Evolutionary conservation across 1,139 yeast genomes (phyloP).

Genomic region (Yamadazyma friedrichii): DNA sequence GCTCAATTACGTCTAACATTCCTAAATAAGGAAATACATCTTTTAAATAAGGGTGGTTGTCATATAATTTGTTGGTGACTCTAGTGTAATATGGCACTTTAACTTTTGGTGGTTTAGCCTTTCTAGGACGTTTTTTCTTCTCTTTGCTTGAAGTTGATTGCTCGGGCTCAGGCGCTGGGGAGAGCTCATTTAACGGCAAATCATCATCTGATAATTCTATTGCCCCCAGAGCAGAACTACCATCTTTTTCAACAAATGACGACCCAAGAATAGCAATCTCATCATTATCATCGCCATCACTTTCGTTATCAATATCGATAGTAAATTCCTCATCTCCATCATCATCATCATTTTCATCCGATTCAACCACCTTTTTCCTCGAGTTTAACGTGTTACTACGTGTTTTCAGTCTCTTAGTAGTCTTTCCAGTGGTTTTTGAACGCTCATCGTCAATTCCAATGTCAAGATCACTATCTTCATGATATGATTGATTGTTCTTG

Average conservation of each 20-base stretch:
- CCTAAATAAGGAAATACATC: constrained; percentile 69
- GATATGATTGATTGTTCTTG: constrained; percentile 19
- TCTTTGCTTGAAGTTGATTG: constrained; percentile 32
- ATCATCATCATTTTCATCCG: constrained; percentile 17
- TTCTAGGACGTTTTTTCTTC: constrained; percentile 24
- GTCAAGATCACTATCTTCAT: constrained; percentile 19
- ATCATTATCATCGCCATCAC: constrained; percentile 28
- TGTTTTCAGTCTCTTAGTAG: constrained; percentile 17
- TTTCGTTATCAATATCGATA: constrained; percentile 17
- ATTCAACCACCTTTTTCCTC: constrained; percentile 14
- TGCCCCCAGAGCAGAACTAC: constrained; percentile 22
- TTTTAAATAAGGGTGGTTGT: constrained; percentile 73
- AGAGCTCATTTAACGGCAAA: constrained; percentile 24
- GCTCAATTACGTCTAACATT: constrained; percentile 45
- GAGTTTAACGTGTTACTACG: constrained; percentile 15
- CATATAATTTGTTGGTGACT: constrained; percentile 62
- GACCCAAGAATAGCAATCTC: constrained; percentile 19
- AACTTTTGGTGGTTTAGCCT: constrained; percentile 42
- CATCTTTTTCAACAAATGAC: constrained; percentile 16
- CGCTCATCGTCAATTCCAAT: constrained; percentile 3
- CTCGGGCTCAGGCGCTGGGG: constrained; percentile 14
- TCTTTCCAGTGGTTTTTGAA: constrained; percentile 16
- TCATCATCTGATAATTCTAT: constrained; percentile 27
- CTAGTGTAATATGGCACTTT: constrained; percentile 68
- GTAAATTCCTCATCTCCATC: constrained; percentile 23